Base-by-base conservation (phyloP, 805 yeast genomes). In the Ogataea neopini region DNA sequence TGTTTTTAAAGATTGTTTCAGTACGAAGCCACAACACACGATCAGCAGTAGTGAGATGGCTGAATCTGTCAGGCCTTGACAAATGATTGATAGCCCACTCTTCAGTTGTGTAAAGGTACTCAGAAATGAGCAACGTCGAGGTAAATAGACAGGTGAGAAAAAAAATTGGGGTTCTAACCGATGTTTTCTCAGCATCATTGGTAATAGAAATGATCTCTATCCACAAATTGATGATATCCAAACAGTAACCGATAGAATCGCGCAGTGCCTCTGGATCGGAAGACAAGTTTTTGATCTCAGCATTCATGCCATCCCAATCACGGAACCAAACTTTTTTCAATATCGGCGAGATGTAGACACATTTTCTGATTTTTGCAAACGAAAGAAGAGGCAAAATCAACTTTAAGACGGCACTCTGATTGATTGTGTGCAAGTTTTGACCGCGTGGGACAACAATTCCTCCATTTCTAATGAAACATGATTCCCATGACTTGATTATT, bases 141-240 rank as follows among this genome's bases (percentile, higher is more conserved):
- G 84, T 77, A 58, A 84, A 84, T 22, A 84, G 75, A 60, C 89
- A 83, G 0, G 89, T 81, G 25, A 85, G 75, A 58, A 86, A 83
- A 62, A 84, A 85, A 22, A 85, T 85, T 1, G 94, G 94, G 0
- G 92, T 84, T 53, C 89, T 71, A 26, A 84, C 74, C 1, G 88
- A 80, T 0, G 86, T 80, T 60, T 80, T 78, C 52, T 80, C 83
- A 0, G 86, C 82, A 61, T 84, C 85, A 44, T 78, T 77, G 23
- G 76, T 77, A 42, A 81, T 78, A 2, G 84, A 76, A n/a, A 84
- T 81, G 42, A 84, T 80, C 52, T 81, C 85, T 40, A 80, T 79
- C 95, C 94, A 86, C 34, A 85, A 67, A 49, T 81, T 77, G 45
- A 86, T 70, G 23, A 85, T 77, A 50, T 76, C 82, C 37, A 83